Evolutionary conservation across 805 yeast species (phyloP).

Genomic region (Myxozyma lipomycoides): DNA sequence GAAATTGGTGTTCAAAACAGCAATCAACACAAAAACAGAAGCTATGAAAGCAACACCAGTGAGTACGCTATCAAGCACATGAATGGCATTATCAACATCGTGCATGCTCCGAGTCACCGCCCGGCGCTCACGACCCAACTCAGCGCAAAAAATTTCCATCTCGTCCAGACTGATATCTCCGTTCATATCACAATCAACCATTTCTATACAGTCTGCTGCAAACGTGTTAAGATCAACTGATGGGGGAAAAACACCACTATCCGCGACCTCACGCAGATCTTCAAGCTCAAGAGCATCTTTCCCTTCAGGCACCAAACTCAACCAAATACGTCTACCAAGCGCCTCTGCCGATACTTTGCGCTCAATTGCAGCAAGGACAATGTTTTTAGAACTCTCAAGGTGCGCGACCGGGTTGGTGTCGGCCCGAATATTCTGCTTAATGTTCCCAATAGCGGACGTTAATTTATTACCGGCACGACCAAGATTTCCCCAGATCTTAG

Average conservation of each 20-base stretch:
- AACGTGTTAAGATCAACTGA: constrained; percentile 5
- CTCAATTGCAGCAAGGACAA: constrained; percentile 37
- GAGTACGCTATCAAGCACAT: constrained; percentile 39
- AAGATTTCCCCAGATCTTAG: constrained; percentile 9
- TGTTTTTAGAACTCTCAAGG: constrained; percentile 3
- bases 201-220: constrained; percentile 16
- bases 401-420: background rate
- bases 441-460: constrained; percentile 19
- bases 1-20: constrained; percentile 42
- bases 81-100: constrained; percentile 42
- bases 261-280: constrained; percentile 35
- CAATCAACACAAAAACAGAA: constrained; percentile 40
- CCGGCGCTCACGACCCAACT: constrained; percentile 37
- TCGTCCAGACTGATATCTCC: constrained; percentile 40
- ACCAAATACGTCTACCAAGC: constrained; percentile 42
- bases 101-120: constrained; percentile 38
- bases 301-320: constrained; percentile 41
- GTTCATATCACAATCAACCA: constrained; percentile 38
- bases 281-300: constrained; percentile 35
- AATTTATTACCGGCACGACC: constrained; percentile 11
- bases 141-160: constrained; percentile 35
- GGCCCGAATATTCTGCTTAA: constrained; percentile 1
- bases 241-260: background rate
- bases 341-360: constrained; percentile 32
- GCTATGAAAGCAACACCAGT: constrained; percentile 36